Evolutionary conservation across 169 alveolate species (phyloP).

Genomic region (Eimeria maxima): DNA sequence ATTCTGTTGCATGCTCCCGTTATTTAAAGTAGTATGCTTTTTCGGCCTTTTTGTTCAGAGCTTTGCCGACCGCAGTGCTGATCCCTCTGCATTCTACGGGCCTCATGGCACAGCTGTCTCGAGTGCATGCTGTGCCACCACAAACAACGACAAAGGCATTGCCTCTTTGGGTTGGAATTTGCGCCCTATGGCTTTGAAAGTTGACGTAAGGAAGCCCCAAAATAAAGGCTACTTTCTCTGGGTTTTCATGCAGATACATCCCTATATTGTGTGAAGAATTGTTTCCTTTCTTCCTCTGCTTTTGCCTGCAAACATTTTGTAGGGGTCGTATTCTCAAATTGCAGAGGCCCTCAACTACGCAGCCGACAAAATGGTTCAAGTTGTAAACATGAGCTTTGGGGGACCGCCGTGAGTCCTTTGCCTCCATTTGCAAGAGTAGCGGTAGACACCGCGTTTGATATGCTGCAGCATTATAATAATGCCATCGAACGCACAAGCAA

Average conservation of each 20-base stretch:
- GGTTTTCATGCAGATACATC: not conserved
- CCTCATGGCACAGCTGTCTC: slow-evolving; percentile 72
- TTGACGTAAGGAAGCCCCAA: slow-evolving; percentile 37
- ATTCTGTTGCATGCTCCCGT: too few relatives aligned
- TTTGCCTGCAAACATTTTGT: not conserved
- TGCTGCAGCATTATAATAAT: too few relatives aligned
- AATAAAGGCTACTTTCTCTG: not conserved
- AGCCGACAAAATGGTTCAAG: slow-evolving; percentile 75
- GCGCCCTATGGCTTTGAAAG: slow-evolving; percentile 73
- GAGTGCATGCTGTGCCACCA: slow-evolving; percentile 72
- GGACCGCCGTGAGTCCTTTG: slow-evolving; percentile 74
- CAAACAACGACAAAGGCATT: slow-evolving; percentile 65
- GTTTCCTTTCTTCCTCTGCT: not conserved
- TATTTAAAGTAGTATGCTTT: too few relatives aligned
- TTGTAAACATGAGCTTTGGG: slow-evolving; percentile 72
- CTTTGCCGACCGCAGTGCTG: slow-evolving; percentile 28
- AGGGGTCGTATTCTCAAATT: slow-evolving; percentile 76
- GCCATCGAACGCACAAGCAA: too few relatives aligned
- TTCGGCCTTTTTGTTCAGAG: not conserved
- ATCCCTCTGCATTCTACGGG: not conserved
- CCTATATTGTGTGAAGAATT: not conserved
- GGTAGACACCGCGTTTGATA: too few relatives aligned
- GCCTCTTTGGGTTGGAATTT: slow-evolving; percentile 78
- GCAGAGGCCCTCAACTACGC: slow-evolving; percentile 83
- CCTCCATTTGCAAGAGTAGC: not conserved